Conservation (phyloP, 169 alveolate species). For the Plasmodium vivax region DNA sequence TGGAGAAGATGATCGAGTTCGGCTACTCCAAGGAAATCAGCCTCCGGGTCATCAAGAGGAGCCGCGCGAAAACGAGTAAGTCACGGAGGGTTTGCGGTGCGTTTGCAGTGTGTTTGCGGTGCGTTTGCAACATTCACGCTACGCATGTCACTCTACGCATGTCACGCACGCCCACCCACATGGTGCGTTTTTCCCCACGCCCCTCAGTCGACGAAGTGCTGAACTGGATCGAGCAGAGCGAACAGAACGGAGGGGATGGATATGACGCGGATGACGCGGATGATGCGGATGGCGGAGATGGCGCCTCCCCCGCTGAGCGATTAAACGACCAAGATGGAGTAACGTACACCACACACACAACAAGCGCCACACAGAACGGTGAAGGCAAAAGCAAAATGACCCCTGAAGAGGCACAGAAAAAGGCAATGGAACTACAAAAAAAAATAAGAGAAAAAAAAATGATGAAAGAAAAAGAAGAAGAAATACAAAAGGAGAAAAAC, state of each 20-base stretch:
- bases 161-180: not conserved
- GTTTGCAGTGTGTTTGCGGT: not conserved
- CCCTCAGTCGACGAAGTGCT: conserved; percentile 59
- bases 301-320: not conserved
- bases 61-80: conserved; percentile 73
- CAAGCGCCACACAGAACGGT: not conserved
- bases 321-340: not conserved
- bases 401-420: conserved; percentile 67
- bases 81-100: not conserved
- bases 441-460: conserved; percentile 68
- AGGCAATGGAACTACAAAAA: conserved; percentile 68
- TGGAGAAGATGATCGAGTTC: conserved; percentile 48
- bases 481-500: conserved; percentile 55
- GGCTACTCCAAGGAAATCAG: conserved; percentile 56
- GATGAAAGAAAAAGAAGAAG: conserved; percentile 72
- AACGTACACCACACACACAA: not conserved
- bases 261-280: not conserved
- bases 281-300: not conserved
- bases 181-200: not conserved
- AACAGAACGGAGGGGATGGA: conserved; percentile 3
- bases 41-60: conserved; percentile 19
- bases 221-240: conserved; percentile 57
- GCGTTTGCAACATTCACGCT: not conserved
- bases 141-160: no score
- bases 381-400: conserved; percentile 25